Percentiles rank a stretch among this genome's conserved stretches.
phyloP scores from a whole-genome alignment of 139 green algal genomes.

The Chlorella vulgaris region DNA sequence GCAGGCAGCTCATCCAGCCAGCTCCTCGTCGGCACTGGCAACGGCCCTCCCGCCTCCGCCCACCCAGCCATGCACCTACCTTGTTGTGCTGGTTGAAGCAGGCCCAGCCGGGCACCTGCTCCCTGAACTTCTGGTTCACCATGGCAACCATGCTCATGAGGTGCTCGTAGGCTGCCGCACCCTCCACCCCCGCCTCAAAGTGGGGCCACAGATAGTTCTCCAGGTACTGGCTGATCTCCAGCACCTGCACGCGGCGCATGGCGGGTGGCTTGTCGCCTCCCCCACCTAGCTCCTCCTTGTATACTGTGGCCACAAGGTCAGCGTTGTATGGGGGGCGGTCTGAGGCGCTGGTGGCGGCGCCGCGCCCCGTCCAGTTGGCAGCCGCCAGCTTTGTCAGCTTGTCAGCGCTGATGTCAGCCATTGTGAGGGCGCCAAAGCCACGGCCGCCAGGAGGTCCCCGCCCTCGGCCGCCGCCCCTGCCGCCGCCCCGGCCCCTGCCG shows the following conservation, averaged over 20 bases:
- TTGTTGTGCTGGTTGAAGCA: constrained; percentile 57
- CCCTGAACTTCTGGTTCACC: constrained; percentile 95
- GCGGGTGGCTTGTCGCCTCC: constrained; percentile 37
- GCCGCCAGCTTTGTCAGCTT: constrained; percentile 54
- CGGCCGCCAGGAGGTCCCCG: not conserved
- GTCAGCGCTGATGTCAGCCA: constrained; percentile 39
- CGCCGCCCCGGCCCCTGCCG: not conserved
- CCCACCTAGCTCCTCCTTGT: constrained; percentile 68
- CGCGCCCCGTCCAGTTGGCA: constrained; percentile 53
- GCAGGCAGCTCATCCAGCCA: too few species aligned
- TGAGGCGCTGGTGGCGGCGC: not conserved
- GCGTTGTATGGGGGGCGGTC: constrained; percentile 59
- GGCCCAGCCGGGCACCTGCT: constrained; percentile 82
- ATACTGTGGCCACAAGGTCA: constrained; percentile 68
- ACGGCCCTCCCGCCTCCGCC: not conserved
- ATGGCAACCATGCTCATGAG: constrained; percentile 90
- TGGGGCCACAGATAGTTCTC: constrained; percentile 95
- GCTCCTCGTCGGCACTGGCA: too few species aligned
- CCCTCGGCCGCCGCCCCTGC: not conserved
- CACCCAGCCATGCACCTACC: not conserved
- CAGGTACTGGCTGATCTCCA: constrained; percentile 96
- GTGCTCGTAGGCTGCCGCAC: constrained; percentile 55
- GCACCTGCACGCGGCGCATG: constrained; percentile 48
- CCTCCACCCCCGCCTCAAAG: constrained; percentile 62
- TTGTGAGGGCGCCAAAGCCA: constrained; percentile 23